phyloP scores from a whole-genome alignment of 179 eudicot species.

The Spinacia oleracea region DNA sequence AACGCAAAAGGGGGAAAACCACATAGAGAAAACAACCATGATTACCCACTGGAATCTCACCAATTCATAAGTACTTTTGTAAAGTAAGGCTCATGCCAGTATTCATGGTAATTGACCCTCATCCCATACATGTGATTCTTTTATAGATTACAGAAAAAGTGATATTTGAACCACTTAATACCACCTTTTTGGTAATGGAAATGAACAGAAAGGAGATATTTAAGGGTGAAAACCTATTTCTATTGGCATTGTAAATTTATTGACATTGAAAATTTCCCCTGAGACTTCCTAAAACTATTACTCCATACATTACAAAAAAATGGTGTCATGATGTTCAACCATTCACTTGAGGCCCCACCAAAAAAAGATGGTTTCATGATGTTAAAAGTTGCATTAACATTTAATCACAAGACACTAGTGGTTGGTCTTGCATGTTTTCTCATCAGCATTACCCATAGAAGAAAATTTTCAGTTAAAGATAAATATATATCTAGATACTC shows the following conservation, averaged over 20 bases:
- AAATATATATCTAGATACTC: background rate
- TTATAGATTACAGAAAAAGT: no score
- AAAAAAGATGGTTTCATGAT: background rate
- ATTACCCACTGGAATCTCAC: no score
- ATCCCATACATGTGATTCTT: background rate
- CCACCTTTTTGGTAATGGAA: no score
- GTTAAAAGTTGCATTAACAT: background rate
- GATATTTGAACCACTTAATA: no score
- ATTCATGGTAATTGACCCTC: background rate
- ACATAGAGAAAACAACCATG: no score
- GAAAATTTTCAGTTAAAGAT: background rate
- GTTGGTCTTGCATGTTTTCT: background rate
- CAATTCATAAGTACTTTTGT: no score
- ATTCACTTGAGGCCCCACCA: background rate
- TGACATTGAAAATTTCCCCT: no score
- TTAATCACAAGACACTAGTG: background rate
- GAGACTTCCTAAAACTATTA: background rate
- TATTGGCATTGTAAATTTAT: background rate
- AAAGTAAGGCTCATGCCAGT: background rate
- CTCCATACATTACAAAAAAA: background rate
- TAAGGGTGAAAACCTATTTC: background rate
- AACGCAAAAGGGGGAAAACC: no score
- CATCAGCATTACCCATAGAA: background rate
- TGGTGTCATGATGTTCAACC: background rate
- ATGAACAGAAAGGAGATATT: no score